A percentile compares a stretch with the other conserved stretches of the same genome.
Evolutionary conservation across 2,329 filamentous ascomycete genomes (phyloP).

Genomic region (Pyrenophora graminea): DNA sequence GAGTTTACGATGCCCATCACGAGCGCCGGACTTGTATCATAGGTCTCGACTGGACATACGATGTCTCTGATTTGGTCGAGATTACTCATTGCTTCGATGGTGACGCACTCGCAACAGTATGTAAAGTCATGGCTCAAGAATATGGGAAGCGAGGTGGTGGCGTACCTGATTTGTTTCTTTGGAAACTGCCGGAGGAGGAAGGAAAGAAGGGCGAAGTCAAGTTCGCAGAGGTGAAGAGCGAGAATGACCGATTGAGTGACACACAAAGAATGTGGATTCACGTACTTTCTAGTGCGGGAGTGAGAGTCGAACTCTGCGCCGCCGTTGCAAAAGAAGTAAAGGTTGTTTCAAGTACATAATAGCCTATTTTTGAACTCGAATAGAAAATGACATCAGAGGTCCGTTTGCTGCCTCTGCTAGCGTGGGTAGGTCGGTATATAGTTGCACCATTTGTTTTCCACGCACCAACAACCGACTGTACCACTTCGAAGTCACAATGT

Average conservation of each 20-base stretch:
- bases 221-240: conserved; percentile 66
- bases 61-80: conserved; percentile 75
- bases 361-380: too few species aligned
- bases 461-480: too few species aligned
- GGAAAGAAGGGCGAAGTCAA: conserved; percentile 63
- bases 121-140: conserved; percentile 94
- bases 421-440: too few species aligned
- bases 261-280: conserved; percentile 97
- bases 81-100: conserved; percentile 78
- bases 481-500: too few species aligned
- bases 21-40: conserved; percentile 81
- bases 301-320: conserved; percentile 80
- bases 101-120: conserved; percentile 79
- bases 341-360: conserved; percentile 11
- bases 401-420: too few species aligned
- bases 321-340: conserved; percentile 63
- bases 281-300: conserved; percentile 81
- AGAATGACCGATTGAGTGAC: conserved; percentile 91
- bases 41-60: conserved; percentile 89
- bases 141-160: conserved; percentile 85
- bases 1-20: conserved; percentile 70
- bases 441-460: too few species aligned
- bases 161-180: conserved; percentile 90
- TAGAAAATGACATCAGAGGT: too few species aligned
- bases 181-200: conserved; percentile 57